Evolutionary conservation across 83 land plant species (phyloP).

Genomic region (Thuja plicata): DNA sequence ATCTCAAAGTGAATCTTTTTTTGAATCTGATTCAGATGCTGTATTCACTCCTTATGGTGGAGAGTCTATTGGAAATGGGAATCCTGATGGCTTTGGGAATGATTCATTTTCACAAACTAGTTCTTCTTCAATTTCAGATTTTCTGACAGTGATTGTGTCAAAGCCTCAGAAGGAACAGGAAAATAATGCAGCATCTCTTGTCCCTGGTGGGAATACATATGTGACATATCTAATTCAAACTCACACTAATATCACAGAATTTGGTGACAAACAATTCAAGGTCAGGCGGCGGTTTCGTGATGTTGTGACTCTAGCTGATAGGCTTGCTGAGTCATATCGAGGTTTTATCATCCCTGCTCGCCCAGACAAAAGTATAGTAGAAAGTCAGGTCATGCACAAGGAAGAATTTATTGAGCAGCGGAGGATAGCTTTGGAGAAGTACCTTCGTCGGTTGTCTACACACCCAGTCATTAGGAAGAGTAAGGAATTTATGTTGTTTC

Average conservation of each 20-base stretch:
- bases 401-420: constrained; percentile 46
- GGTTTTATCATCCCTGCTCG: constrained; percentile 50
- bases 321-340: constrained; percentile 43
- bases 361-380: constrained; percentile 49
- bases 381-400: constrained; percentile 56
- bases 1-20: constrained; percentile 23
- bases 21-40: constrained; percentile 31
- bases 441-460: constrained; percentile 32
- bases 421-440: constrained; percentile 40
- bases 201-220: constrained; percentile 35
- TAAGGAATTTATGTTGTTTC: constrained; percentile 42
- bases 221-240: constrained; percentile 38
- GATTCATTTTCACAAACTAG: background rate
- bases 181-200: constrained; percentile 20
- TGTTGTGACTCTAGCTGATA: constrained; percentile 44
- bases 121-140: constrained; percentile 16
- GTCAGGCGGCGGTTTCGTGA: constrained; percentile 48
- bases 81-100: background rate
- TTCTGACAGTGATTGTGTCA: constrained; percentile 26
- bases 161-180: constrained; percentile 44
- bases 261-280: constrained; percentile 32
- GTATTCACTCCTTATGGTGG: constrained; percentile 34
- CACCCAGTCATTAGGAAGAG: constrained; percentile 44
- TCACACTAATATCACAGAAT: constrained; percentile 35
- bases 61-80: constrained; percentile 18